Conservation (phyloP, 2,329 filamentous ascomycete species). For the Calonectria multiphialidica region DNA sequence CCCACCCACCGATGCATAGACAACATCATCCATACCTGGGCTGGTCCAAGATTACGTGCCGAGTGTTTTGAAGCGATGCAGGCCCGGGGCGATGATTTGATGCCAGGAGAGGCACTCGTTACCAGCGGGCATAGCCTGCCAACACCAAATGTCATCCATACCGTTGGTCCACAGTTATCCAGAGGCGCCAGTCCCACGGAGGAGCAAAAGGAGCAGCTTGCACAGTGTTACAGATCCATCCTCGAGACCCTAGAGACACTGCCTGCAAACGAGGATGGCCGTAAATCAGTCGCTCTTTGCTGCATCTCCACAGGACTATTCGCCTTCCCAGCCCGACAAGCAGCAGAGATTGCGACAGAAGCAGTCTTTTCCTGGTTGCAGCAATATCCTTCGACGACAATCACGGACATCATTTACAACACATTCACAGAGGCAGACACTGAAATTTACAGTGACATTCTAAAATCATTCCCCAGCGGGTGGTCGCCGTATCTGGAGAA, state of each 20-base stretch:
- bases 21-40: constrained; percentile 38
- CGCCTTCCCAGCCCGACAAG: constrained; percentile 33
- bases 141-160: constrained; percentile 29
- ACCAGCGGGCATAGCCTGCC: constrained; percentile 27
- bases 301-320: constrained; percentile 39
- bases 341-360: constrained; percentile 29
- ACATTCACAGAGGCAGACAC: constrained; percentile 34
- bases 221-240: constrained; percentile 28
- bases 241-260: constrained; percentile 24
- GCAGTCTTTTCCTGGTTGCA: constrained; percentile 26
- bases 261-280: not conserved
- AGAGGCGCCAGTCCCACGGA: constrained; percentile 12
- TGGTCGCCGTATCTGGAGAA: not conserved
- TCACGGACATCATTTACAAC: constrained; percentile 38
- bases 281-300: constrained; percentile 34
- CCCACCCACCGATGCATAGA: constrained; percentile 39
- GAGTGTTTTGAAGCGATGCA: constrained; percentile 35
- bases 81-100: not conserved
- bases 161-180: constrained; percentile 30
- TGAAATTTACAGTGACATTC: constrained; percentile 19
- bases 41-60: constrained; percentile 32
- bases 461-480: not conserved
- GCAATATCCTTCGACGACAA: constrained; percentile 14
- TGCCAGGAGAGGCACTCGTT: constrained; percentile 27
- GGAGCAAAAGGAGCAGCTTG: not conserved